phyloP scores from a whole-genome alignment of 2,329 filamentous ascomycete genomes.

The Diaporthe citri region DNA sequence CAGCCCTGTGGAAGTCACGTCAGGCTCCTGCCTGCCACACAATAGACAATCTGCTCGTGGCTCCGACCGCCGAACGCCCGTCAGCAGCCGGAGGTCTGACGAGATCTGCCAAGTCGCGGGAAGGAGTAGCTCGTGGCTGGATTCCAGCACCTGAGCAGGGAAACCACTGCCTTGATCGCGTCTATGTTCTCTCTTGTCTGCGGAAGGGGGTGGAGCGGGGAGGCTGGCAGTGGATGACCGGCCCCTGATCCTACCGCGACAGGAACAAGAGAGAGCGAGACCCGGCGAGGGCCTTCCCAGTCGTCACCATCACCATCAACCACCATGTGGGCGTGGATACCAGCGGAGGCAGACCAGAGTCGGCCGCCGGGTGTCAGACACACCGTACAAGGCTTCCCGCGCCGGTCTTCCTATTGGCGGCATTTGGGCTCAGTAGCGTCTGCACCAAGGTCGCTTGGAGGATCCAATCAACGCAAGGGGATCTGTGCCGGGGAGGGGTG shows the following conservation, averaged over 20 bases:
- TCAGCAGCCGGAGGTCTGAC: constrained; percentile 9
- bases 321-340: background rate
- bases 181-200: background rate
- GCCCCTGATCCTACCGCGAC: constrained; percentile 14
- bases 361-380: constrained; percentile 17
- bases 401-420: background rate
- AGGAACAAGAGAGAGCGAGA: constrained; percentile 4
- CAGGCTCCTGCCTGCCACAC: background rate
- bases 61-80: background rate
- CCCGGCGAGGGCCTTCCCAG: background rate
- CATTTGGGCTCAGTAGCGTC: background rate
- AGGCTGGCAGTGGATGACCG: background rate
- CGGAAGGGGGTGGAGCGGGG: background rate
- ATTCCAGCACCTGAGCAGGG: background rate
- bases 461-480: constrained; percentile 4
- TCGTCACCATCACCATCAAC: background rate
- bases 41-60: background rate
- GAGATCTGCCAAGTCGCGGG: constrained; percentile 33
- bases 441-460: constrained; percentile 6
- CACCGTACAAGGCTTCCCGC: background rate
- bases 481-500: background rate
- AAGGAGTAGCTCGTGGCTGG: constrained; percentile 17
- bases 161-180: background rate
- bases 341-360: background rate
- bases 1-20: constrained; percentile 10